These are phyloP conservation scores for Microdochium bolleyi DNA, from an alignment of 2,329 filamentous ascomycete genomes.

Conservation along the genomic window DNA sequence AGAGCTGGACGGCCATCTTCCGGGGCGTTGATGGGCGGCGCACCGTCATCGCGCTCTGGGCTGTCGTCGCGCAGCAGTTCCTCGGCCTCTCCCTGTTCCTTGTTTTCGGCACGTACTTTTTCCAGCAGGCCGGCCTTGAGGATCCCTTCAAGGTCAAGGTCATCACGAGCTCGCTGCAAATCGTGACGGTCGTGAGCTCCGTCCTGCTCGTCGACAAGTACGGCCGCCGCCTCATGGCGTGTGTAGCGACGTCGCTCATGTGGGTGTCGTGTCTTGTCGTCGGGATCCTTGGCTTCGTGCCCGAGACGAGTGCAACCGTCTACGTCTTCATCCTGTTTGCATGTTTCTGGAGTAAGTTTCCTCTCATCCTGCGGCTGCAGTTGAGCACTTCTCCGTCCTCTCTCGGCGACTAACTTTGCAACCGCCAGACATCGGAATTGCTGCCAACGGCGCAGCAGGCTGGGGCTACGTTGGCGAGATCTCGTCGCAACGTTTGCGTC, in stretches of 20 bases:
- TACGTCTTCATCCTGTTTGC: constrained; percentile 13
- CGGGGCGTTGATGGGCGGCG: constrained; percentile 22
- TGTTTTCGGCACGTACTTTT: constrained; percentile 21
- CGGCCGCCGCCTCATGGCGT: constrained; percentile 9
- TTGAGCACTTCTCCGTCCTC: background rate
- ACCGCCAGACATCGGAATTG: constrained; percentile 12
- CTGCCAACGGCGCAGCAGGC: constrained; percentile 15
- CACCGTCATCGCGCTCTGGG: constrained; percentile 25
- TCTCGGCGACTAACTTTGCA: background rate
- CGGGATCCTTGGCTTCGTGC: constrained; percentile 11
- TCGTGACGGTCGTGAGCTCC: constrained; percentile 7
- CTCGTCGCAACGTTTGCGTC: constrained; percentile 23
- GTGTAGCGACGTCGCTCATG: constrained; percentile 5
- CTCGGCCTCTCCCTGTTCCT: constrained; percentile 25
- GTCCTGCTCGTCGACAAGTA: constrained; percentile 9
- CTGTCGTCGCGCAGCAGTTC: constrained; percentile 25
- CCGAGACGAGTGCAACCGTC: constrained; percentile 5
- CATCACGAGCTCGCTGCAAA: constrained; percentile 15
- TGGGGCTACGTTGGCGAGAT: constrained; percentile 25
- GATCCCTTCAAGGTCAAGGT: constrained; percentile 32
- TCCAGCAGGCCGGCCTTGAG: constrained; percentile 30
- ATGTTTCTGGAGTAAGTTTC: constrained; percentile 13
- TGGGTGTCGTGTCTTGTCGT: constrained; percentile 9
- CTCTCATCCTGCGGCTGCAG: background rate
- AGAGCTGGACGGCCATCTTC: constrained; percentile 12